Evolutionary conservation across 306 rosid species (phyloP).

Genomic region (Medicago lupulina): DNA sequence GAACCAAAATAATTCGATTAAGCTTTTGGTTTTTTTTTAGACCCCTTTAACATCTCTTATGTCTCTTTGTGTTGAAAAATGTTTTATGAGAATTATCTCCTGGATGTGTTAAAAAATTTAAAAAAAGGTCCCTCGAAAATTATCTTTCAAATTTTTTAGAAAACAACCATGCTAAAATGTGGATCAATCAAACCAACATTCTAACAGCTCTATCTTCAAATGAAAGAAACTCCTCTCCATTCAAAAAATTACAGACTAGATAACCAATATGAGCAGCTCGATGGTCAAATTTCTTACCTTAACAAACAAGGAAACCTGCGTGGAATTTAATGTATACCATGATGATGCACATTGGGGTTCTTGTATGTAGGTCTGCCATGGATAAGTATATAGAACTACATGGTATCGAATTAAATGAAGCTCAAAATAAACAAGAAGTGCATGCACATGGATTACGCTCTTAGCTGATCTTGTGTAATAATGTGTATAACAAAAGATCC

Average conservation of each 20-base stretch:
- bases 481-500: background rate
- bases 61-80: no score
- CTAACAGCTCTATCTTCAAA: no score
- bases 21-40: no score
- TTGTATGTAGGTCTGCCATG: background rate
- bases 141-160: no score
- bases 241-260: background rate
- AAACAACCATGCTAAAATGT: no score
- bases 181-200: no score
- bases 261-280: background rate
- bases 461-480: background rate
- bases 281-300: conserved; percentile 27
- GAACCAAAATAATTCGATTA: no score
- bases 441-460: background rate
- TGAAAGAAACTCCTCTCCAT: no score
- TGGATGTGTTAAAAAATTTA: no score
- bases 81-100: no score
- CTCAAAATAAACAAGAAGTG: background rate
- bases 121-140: no score
- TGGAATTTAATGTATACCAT: conserved; percentile 25
- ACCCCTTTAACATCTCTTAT: no score
- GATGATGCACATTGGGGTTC: background rate
- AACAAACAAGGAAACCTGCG: conserved; percentile 10
- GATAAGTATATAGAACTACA: background rate
- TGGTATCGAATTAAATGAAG: background rate